Evolutionary conservation across 805 yeast genomes (phyloP), one percentile per base, ranked within the genome.

Genomic region (Cyberlindnera veronae): DNA sequence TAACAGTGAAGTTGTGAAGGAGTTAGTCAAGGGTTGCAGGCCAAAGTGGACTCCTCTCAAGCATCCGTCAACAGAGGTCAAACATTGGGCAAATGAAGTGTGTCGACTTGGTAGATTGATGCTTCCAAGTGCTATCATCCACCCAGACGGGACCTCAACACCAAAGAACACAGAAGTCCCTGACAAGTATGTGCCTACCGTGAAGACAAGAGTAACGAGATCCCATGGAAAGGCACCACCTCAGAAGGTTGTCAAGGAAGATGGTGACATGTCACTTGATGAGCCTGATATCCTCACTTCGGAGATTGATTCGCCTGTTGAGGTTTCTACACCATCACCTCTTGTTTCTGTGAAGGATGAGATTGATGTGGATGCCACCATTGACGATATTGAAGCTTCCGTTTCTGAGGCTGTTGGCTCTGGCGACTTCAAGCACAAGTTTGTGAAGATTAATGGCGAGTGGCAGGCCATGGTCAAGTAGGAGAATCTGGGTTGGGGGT

Each of bases 11-110:
- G 79, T 81, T 2, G 77, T 83, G 44, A 78, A 76, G 50, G 89
- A 81, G 55, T 67, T 84, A 30, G 69, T 71, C 3, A 73, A 76
- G 49, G 91, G 90, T 7, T 83, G 89, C 59, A 80, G 76, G 45
- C 74, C 76, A 28, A 69, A 68, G 34, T 83, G 90, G 89, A 57
- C 68, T 15, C 77, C 82, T 1, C 67, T 73, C 54, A 77, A 74
- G 53, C 69, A 70, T 30, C 77, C 79, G 12, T 62, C 71, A 17
- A 57, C 67, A 21, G 81, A 73, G 40, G 65, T 76, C 6, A 72
- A 77, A 23, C 66, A 70, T 21, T 77, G 84, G 84, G 79, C 82
- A 2, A 79, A 76, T 51, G 82, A 78, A 49, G 84, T 77, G 3
- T 76, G 79, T 39, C 69, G 71, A 44, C 56, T 79, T 40, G 86